Conservation (phyloP, 2,329 filamentous ascomycete genomes). For the Arthrobotrys musiformis region DNA sequence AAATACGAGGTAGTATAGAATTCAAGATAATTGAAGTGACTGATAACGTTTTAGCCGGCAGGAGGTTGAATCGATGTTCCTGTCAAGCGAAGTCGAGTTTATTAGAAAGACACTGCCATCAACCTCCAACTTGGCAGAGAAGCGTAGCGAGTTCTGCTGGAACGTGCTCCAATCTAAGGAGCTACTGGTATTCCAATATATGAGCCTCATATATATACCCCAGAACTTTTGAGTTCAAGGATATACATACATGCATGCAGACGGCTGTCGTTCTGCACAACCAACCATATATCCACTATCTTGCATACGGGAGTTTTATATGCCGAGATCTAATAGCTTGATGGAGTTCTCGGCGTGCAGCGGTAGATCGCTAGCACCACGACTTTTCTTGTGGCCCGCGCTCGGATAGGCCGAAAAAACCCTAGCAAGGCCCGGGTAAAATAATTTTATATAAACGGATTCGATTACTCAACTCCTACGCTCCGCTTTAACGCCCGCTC, state of each 20-base stretch:
- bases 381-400: too few relatives aligned
- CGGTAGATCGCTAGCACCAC: too few relatives aligned
- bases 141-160: background rate
- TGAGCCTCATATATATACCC: background rate
- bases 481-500: background rate
- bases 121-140: background rate
- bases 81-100: background rate
- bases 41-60: background rate
- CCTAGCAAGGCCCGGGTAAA: background rate
- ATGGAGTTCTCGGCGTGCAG: too few relatives aligned
- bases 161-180: background rate
- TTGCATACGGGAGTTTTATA: background rate
- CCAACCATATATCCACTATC: background rate
- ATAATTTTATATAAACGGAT: background rate
- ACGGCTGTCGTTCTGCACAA: background rate
- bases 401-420: background rate
- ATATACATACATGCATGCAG: too few relatives aligned
- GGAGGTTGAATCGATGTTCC: background rate
- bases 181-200: background rate
- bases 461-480: background rate
- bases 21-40: background rate
- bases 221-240: too few relatives aligned
- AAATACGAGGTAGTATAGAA: background rate
- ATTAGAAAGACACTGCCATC: background rate
- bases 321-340: background rate